A percentile compares a stretch with the other conserved stretches of the same genome.
phyloP scores from a whole-genome alignment of 129 eudicot species.

The Pseudognaphalium luteoalbum region DNA sequence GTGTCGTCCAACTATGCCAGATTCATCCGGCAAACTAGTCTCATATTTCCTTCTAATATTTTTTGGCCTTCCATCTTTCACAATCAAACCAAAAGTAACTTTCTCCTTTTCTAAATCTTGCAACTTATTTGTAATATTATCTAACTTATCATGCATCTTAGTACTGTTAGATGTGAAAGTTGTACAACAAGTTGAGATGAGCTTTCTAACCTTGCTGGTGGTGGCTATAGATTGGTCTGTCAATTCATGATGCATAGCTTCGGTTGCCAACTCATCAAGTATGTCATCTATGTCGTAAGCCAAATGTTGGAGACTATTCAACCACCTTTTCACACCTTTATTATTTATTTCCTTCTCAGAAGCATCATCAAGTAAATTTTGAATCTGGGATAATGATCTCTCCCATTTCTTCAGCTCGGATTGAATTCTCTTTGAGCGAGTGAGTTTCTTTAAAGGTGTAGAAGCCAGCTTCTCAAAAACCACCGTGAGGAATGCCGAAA shows the following conservation, averaged over 20 bases:
- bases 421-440: not conserved
- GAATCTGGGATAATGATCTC: not conserved
- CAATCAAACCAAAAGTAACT: not conserved
- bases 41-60: not conserved
- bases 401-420: conserved; percentile 8
- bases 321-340: conserved; percentile 1
- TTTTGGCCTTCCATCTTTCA: not conserved
- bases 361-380: conserved; percentile 5
- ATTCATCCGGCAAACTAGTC: conserved; percentile 12
- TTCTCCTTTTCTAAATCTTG: not conserved
- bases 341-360: conserved; percentile 9
- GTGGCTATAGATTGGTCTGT: not conserved
- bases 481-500: no score
- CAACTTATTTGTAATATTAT: not conserved
- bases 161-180: not conserved
- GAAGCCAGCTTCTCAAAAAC: not conserved
- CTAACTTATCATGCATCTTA: not conserved
- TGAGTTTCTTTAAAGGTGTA: not conserved
- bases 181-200: conserved; percentile 7
- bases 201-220: conserved; percentile 13
- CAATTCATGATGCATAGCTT: not conserved
- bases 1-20: no score
- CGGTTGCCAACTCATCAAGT: not conserved
- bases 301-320: conserved; percentile 8
- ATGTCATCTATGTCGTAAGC: conserved; percentile 19